Evolutionary conservation across 2,329 filamentous ascomycete genomes (phyloP), one percentile per base, ranked within the genome.

Genomic region (Salinomyces thailandicus): DNA sequence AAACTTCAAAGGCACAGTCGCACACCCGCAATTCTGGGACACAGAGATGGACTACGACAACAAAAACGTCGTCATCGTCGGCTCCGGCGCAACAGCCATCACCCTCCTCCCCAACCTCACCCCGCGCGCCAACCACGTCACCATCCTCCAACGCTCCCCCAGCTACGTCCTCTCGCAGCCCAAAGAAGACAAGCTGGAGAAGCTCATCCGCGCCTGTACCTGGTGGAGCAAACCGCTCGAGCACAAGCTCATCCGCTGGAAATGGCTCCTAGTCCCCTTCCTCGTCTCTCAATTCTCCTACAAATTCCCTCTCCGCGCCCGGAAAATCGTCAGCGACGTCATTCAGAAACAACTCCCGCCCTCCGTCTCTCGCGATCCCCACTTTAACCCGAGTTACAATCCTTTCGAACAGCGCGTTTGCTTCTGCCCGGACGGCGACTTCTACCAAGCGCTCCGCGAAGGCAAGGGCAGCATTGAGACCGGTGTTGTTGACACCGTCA

Each of bases 71-170:
- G 71, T 84, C 29, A 67, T 89, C 39, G 74, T 91, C 43, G 84
- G 84, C 12, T 80, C 74, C 12, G 85, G 85, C 5, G 85, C 85
- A 2, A 93, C 85, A 0, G 80, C 84, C 5, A 62, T 89, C 33
- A 91, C 85, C 0, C 67, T 93, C 1, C 57, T 93, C 3, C 85
- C 85, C 0, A 72, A 69, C 31, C 61, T 93, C 31, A 74, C 77
- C 1, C 62, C 80, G 29, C 73, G 70, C 26, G 82, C 81, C 4
- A 62, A 61, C 4, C 70, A 73, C 11, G 76, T 86, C 18, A 89
- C 82, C 1, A 85, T 89, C 74, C 69, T 93, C 2, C 85, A 93
- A 61, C 75, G 85, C 38, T 85, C 77, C 31, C 85, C 85, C 0
- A 72, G 71, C 0, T 87, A 84, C 50, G 41, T 58, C 33, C 39